Evolutionary conservation across 106 monocot species (phyloP), one percentile per base, ranked within the genome.

Genomic region (Allium fistulosum): DNA sequence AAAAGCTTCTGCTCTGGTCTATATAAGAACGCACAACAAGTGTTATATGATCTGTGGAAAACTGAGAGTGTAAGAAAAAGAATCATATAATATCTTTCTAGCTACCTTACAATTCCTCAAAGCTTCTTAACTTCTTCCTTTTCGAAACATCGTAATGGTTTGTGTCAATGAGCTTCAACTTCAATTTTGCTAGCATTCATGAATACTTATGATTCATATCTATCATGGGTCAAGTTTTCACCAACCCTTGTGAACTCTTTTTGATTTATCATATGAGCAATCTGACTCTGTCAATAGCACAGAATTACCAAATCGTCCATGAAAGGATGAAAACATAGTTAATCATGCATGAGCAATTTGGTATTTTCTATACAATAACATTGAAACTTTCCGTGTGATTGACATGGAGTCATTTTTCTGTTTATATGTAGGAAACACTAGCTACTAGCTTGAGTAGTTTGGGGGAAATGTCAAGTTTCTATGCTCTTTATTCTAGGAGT

Each of bases 81-180:
- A 58, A 12, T 15, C 27, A n/a, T 1, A 45, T 37, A 16, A 11
- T 57, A 53, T 69, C 56, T 57, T 45, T 10, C 11, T 53, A 46
- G 37, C 27, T 27, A 68, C 12, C 55, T 52, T 55, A 10, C 52
- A 14, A 27, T n/a, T 17, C 57, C 12, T 46, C 46, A 7, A 11
- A 70, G 9, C 48, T 27, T 14, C 11, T 10, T 49, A 18, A 7
- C 59, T 51, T 63, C 51, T 66, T 12, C 51, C 22, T 67, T 27
- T 53, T 70, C 49, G 48, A 59, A 48, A 59, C 59, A 67, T 45
- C 62, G 15, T 3, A 11, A 67, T 67, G 67, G 67, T 67, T 17
- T 26, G 67, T 53, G 52, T 50, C 46, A 48, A 66, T 63, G 18
- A 63, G 46, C 27, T 10, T 26, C 37, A 37, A 37, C 37, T 37